Percentiles rank a stretch among this genome's conserved stretches.
Evolutionary conservation across 495 filamentous ascomycete species (phyloP).

Genomic region (Podospora pseudocomata): DNA sequence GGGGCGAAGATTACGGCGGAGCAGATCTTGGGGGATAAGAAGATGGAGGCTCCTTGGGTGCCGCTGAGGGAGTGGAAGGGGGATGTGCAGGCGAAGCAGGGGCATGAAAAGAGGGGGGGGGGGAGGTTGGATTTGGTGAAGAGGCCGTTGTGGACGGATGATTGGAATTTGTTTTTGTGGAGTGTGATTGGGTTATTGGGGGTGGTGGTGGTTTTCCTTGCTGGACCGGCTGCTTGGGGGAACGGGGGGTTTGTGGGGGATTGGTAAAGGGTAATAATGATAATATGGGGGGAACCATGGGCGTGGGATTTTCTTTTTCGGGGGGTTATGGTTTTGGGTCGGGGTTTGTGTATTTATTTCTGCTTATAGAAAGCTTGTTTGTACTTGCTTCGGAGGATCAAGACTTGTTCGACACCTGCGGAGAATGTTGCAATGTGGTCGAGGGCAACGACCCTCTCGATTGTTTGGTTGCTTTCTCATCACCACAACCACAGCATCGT

Average conservation of each 20-base stretch:
- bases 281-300: neutral
- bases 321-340: neutral
- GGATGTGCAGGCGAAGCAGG: slow-evolving; percentile 9
- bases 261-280: neutral
- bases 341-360: neutral
- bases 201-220: neutral
- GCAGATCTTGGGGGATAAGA: slow-evolving; percentile 48
- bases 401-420: neutral
- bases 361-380: neutral
- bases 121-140: neutral
- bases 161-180: slow-evolving; percentile 11
- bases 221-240: neutral
- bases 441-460: neutral
- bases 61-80: neutral
- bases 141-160: slow-evolving; percentile 10
- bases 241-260: neutral
- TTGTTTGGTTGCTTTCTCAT: neutral
- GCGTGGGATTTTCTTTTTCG: neutral
- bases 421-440: neutral
- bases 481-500: neutral
- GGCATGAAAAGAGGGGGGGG: neutral
- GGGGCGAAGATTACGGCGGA: slow-evolving; percentile 59
- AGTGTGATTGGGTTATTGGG: slow-evolving; percentile 1
- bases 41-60: slow-evolving; percentile 43
- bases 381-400: neutral